A percentile compares a stretch with the other conserved stretches of the same genome.
phyloP scores from a whole-genome alignment of 1,139 yeast genomes.

The Saccharomycopsis crataegensis region DNA sequence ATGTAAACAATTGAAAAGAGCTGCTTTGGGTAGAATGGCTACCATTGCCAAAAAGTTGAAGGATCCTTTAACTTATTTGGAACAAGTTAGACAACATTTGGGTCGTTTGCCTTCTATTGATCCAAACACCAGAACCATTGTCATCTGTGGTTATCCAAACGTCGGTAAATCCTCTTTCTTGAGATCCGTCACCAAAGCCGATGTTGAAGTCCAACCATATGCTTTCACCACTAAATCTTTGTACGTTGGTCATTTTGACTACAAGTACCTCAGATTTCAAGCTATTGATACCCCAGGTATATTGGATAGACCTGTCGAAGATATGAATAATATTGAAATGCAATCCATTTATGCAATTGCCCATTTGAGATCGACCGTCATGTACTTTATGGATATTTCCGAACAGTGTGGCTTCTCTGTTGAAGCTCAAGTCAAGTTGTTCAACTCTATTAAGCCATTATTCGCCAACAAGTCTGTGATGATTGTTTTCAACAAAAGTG shows the following conservation, averaged over 20 bases:
- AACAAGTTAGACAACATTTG: conserved; percentile 98
- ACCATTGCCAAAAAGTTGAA: conserved; percentile 90
- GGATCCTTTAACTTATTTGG: conserved; percentile 87
- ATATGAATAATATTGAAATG: conserved; percentile 99
- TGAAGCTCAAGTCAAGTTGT: conserved; percentile 94
- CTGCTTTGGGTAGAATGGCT: conserved; percentile 99
- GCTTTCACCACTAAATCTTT: conserved; percentile 96
- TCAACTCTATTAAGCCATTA: conserved; percentile 93
- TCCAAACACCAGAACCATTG: conserved; percentile 94
- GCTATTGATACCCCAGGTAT: conserved; percentile 99
- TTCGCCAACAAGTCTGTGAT: conserved; percentile 94
- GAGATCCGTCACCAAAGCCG: conserved; percentile 91
- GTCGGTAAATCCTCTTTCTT: conserved; percentile 97
- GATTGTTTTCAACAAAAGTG: conserved; percentile 93
- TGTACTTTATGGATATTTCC: conserved; percentile 95
- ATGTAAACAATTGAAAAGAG: conserved; percentile 96
- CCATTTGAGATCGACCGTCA: conserved; percentile 90
- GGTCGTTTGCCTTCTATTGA: conserved; percentile 98
- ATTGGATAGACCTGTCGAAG: conserved; percentile 96
- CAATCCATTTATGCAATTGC: conserved; percentile 98
- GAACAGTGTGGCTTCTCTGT: conserved; percentile 98
- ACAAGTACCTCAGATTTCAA: conserved; percentile 93
- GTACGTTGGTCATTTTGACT: conserved; percentile 96
- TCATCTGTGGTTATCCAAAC: conserved; percentile 98
- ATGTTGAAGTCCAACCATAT: conserved; percentile 98